phyloP scores from a whole-genome alignment of 345 rosid genomes.

The Eucalyptus coolabah region DNA sequence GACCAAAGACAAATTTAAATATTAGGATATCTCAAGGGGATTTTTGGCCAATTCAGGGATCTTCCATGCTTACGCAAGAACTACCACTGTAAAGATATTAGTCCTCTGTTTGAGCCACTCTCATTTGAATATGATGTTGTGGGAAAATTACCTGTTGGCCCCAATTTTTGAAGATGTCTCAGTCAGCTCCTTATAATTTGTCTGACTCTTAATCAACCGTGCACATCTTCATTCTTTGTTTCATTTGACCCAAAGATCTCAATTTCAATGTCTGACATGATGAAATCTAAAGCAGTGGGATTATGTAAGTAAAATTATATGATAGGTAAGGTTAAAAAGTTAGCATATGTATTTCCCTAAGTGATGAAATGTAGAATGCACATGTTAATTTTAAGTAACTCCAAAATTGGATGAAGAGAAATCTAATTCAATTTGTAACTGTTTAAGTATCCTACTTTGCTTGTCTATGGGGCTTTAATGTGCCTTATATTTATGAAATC shows the following conservation, averaged over 20 bases:
- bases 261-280: background rate
- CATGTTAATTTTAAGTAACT: background rate
- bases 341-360: background rate
- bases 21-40: background rate
- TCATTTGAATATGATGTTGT: background rate
- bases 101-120: background rate
- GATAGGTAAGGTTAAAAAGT: background rate
- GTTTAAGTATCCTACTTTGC: background rate
- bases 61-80: background rate
- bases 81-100: background rate
- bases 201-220: background rate
- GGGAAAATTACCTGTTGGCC: background rate
- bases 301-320: background rate
- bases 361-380: background rate
- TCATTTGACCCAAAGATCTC: background rate
- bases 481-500: background rate
- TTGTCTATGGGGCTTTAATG: background rate
- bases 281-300: background rate
- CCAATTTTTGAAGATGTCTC: background rate
- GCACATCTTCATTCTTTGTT: background rate
- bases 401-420: background rate
- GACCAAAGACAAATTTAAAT: background rate
- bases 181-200: background rate
- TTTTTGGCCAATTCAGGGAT: background rate
- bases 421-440: background rate